Conservation (phyloP, 148 eudicot species). For the Camellia japonica region DNA sequence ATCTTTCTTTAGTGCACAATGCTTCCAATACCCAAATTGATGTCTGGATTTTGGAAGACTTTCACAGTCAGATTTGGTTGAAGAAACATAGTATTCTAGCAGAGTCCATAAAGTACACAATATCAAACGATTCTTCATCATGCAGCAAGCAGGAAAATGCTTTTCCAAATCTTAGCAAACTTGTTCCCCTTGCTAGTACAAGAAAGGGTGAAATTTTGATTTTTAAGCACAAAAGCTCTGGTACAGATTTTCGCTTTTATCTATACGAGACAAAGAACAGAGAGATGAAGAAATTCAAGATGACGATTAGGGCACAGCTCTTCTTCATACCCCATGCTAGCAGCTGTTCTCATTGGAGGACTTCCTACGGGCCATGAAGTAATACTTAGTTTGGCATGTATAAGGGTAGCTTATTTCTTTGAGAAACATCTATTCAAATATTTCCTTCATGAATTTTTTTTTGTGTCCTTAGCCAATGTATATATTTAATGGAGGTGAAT, state of each 20-base stretch:
- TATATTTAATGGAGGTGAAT: no score
- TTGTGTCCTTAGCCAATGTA: no score
- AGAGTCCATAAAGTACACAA: background rate
- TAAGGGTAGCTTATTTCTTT: background rate
- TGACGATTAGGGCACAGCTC: background rate
- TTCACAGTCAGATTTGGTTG: background rate
- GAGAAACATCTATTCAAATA: background rate
- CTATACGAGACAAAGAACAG: background rate
- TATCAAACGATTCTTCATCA: background rate
- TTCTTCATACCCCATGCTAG: background rate
- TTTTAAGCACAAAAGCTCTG: background rate
- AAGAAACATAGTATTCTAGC: slow-evolving; percentile 3
- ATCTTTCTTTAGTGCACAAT: background rate
- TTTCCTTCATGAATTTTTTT: background rate
- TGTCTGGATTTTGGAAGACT: slow-evolving; percentile 9
- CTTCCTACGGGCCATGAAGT: background rate
- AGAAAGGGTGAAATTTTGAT: slow-evolving; percentile 4
- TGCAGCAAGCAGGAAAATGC: background rate
- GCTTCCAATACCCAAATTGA: slow-evolving; percentile 4
- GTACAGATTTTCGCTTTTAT: background rate
- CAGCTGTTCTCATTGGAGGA: background rate
- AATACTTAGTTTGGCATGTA: background rate
- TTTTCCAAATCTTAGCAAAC: background rate
- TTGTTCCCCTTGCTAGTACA: background rate
- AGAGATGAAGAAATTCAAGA: background rate